Conservation (phyloP, 2,329 filamentous ascomycete species). For the Byssochlamys sp. region DNA sequence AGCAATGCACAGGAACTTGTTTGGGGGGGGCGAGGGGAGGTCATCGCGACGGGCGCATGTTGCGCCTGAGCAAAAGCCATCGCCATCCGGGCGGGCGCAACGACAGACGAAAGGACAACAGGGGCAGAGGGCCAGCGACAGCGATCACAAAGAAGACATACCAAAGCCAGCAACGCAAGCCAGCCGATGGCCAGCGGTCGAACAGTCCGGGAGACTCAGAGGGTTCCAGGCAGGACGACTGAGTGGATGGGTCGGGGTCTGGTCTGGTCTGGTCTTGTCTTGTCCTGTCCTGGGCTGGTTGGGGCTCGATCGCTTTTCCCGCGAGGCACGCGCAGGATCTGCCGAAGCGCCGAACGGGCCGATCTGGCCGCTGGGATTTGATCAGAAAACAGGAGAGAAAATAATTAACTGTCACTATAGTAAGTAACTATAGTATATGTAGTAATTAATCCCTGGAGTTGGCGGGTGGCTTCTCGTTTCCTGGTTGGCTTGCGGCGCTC, state of each 20-base stretch:
- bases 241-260: conserved; percentile 9
- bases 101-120: not conserved
- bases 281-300: conserved; percentile 5
- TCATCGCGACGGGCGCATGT: conserved; percentile 5
- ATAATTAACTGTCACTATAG: not conserved
- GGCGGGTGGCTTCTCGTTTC: not conserved
- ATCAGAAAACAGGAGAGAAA: not conserved
- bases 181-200: conserved; percentile 2
- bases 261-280: conserved; percentile 2
- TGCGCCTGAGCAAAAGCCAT: conserved; percentile 4
- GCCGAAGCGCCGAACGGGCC: not conserved
- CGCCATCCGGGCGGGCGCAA: conserved; percentile 2
- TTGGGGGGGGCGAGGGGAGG: not conserved
- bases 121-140: not conserved
- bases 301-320: conserved; percentile 1
- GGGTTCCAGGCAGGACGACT: conserved; percentile 4
- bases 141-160: conserved; percentile 3
- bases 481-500: not conserved
- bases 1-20: not conserved
- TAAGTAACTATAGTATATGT: not conserved
- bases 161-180: conserved; percentile 6
- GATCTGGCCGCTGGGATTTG: not conserved
- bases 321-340: conserved; percentile 1
- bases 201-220: conserved; percentile 1
- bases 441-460: not conserved